These are phyloP conservation scores for Rhodotorula mucilaginosa DNA, from an alignment of 1,284 basidiomycete species.

Conservation along the genomic window DNA sequence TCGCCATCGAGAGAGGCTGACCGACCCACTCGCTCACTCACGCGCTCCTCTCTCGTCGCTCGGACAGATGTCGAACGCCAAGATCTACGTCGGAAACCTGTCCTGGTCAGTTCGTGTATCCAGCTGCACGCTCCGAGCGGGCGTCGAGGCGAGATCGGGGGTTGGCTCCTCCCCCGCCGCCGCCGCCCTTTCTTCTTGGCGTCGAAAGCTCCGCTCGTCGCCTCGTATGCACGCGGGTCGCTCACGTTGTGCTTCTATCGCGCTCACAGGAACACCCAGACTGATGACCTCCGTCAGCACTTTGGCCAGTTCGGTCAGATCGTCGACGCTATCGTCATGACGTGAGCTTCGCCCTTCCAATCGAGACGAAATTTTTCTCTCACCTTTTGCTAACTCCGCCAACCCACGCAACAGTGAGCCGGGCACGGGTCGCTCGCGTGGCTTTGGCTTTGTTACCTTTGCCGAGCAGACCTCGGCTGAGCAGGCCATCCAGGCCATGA, in stretches of 20 bases:
- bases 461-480: slow-evolving; percentile 37
- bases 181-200: background rate
- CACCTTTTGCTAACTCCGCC: background rate
- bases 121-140: background rate
- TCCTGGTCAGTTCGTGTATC: slow-evolving; percentile 30
- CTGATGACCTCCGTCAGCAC: slow-evolving; percentile 37
- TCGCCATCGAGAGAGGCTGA: background rate
- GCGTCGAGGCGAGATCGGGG: no score
- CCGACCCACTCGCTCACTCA: background rate
- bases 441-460: slow-evolving; percentile 43
- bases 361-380: background rate
- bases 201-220: no score
- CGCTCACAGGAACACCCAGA: slow-evolving; percentile 32
- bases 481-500: slow-evolving; percentile 40
- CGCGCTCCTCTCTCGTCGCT: background rate
- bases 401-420: slow-evolving; percentile 27
- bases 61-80: background rate
- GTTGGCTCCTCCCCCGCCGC: background rate
- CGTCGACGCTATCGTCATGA: slow-evolving; percentile 44
- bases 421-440: slow-evolving; percentile 41
- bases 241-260: background rate
- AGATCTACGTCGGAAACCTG: slow-evolving; percentile 34
- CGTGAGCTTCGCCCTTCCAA: slow-evolving; percentile 19
- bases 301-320: slow-evolving; percentile 40
- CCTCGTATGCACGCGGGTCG: background rate